Conservation (phyloP, 768 basidiomycete genomes). For the Chalciporus sphaerocephalus region DNA sequence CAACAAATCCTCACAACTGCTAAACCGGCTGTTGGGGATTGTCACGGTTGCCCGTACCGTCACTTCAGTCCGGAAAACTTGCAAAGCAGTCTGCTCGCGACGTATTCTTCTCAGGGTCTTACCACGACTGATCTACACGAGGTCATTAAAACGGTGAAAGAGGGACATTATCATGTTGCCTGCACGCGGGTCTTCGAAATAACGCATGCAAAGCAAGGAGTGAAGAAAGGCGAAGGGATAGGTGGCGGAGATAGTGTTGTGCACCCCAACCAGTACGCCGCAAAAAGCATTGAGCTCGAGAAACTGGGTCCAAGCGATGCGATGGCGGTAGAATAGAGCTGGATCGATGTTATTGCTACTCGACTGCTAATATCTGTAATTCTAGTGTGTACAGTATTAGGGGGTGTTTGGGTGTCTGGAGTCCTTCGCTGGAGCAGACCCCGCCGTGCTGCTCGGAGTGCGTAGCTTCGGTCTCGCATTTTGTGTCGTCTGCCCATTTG, state of each 20-base stretch:
- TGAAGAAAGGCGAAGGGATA: conserved; percentile 87
- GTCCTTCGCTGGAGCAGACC: conserved; percentile 17
- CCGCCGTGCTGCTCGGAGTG: conserved; percentile 4
- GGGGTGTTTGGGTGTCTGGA: conserved; percentile 21
- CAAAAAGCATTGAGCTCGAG: conserved; percentile 66
- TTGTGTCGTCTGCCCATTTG: conserved; percentile 29
- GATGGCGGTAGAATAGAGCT: conserved; percentile 38
- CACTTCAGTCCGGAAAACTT: conserved; percentile 85
- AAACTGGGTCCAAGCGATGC: conserved; percentile 40
- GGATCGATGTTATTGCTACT: neutral
- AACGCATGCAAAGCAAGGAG: conserved; percentile 66
- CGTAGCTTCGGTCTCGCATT: conserved; percentile 15
- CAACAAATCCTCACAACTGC: conserved; percentile 74
- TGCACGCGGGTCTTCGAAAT: conserved; percentile 97
- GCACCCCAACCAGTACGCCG: conserved; percentile 90
- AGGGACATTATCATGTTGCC: conserved; percentile 85
- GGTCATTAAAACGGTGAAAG: conserved; percentile 74
- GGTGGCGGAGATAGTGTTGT: conserved; percentile 83
- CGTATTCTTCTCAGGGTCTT: conserved; percentile 62
- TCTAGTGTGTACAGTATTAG: neutral
- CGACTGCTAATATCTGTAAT: no score
- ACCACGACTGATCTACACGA: conserved; percentile 72
- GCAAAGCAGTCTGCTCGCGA: conserved; percentile 64
- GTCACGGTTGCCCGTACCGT: conserved; percentile 90
- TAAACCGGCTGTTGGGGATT: conserved; percentile 63